Evolutionary conservation across 164 flowering plant genomes (phyloP).

Genomic region (Houttuynia cordata): DNA sequence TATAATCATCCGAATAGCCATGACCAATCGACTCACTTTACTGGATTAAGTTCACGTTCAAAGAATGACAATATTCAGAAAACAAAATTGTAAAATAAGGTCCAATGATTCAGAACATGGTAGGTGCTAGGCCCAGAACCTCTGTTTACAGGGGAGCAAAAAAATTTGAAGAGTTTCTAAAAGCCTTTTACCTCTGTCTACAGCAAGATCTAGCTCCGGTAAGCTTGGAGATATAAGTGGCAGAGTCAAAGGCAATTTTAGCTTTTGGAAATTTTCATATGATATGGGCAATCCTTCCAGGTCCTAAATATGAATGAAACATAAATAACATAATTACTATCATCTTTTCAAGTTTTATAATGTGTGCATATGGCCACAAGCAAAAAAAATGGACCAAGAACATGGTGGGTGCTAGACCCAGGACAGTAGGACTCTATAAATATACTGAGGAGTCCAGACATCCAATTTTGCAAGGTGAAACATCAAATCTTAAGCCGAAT

Average conservation of each 20-base stretch:
- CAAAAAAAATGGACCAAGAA: too few species aligned
- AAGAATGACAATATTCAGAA: neutral
- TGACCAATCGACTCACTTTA: neutral
- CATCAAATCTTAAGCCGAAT: too few species aligned
- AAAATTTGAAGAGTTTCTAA: neutral
- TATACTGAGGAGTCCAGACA: neutral
- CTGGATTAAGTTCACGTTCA: neutral
- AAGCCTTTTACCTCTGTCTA: conserved; percentile 50
- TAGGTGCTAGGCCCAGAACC: too few species aligned
- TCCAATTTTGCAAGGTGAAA: too few species aligned
- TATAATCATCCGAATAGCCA: neutral
- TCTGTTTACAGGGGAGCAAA: neutral
- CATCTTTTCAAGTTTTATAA: too few species aligned
- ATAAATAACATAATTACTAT: neutral
- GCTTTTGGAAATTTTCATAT: conserved; percentile 38
- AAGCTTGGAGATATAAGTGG: conserved; percentile 32
- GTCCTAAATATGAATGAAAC: conserved; percentile 22
- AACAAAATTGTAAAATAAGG: neutral
- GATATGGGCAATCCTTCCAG: conserved; percentile 48
- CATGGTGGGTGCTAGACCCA: too few species aligned
- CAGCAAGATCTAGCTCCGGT: conserved; percentile 20
- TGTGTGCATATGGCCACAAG: too few species aligned
- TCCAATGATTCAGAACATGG: too few species aligned
- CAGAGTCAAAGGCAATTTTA: conserved; percentile 24
- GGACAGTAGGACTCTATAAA: too few species aligned